Base-by-base conservation (phyloP, 441 rosid genomes). In the Adansonia grandidieri region DNA sequence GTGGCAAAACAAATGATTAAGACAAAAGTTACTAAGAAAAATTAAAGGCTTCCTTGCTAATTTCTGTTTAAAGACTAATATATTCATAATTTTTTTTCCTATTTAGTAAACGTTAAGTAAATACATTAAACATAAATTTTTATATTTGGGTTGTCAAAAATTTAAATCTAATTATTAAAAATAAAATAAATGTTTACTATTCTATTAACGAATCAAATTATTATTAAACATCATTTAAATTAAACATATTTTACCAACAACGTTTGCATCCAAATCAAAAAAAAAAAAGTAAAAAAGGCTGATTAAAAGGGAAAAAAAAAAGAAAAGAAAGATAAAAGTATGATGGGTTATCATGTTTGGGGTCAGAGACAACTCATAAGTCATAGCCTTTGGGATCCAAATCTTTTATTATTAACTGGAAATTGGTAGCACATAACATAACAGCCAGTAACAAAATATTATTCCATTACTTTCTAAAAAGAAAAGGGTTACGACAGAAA, bases 301-400 rank as follows among this genome's bases (percentile, higher is more conserved):
- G 47, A 65, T 32, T 64, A 65, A 15, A 65, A 63, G 45, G 45
- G 19, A 8, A 5, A 63, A 11, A 14, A 48, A 48, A 11, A 14
- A 2, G 3, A 5, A 67, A 1, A 6, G 8, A 45, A 42, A 44
- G 51, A 66, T 8, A 9, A 42, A 8, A 65, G 19, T 1, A 67
- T 17, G 40, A 5, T 2, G 65, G 15, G 24, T 37, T 56, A 17
- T 9, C 10, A 56, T 20, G 32, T 56, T 56, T 19, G 76, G 75
- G 76, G 37, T 56, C 51, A 22, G 28, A 63, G 9, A 56, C 76
- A 73, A 37, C 65, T 56, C 65, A 73, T 19, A 37, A 37, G 40
- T 37, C 40, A 51, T 51, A 13, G 2, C 13, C 74, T 70, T 13
- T 14, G 50, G 42, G 17, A 19, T 5, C 57, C 58, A 20, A 15